Evolutionary conservation across 495 filamentous ascomycete genomes (phyloP).

Genomic region (Lasiosphaeria hispida): DNA sequence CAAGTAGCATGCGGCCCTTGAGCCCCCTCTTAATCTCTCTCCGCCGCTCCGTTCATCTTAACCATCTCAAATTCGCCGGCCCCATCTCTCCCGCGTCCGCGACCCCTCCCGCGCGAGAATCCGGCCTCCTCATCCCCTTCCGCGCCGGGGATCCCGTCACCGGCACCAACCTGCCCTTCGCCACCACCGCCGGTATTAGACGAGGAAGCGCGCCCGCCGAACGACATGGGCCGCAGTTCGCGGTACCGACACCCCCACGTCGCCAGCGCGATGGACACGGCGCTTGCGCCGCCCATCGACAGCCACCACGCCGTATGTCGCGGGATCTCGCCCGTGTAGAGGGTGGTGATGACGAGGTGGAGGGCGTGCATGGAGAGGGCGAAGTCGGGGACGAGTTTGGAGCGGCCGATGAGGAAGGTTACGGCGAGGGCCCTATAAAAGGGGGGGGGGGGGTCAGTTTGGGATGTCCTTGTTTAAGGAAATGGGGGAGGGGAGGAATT

Average conservation of each 20-base stretch:
- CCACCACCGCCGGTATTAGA: slow-evolving; percentile 5
- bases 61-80: slow-evolving; percentile 83
- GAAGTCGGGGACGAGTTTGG: slow-evolving; percentile 92
- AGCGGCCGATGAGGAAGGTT: slow-evolving; percentile 75
- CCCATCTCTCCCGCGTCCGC: slow-evolving; percentile 56
- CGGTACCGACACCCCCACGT: slow-evolving; percentile 91
- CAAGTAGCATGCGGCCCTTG: background rate
- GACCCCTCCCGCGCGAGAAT: slow-evolving; percentile 48
- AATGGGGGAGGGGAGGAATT: slow-evolving; percentile 12
- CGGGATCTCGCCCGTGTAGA: slow-evolving; percentile 75
- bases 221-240: slow-evolving; percentile 83
- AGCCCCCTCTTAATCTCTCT: background rate
- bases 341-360: slow-evolving; percentile 71
- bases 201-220: slow-evolving; percentile 59
- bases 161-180: slow-evolving; percentile 20
- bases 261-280: slow-evolving; percentile 67
- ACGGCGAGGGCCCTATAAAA: slow-evolving; percentile 68
- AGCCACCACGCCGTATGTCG: slow-evolving; percentile 83
- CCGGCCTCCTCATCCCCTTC: slow-evolving; percentile 51
- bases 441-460: background rate
- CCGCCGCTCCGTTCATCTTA: slow-evolving; percentile 27
- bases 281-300: slow-evolving; percentile 66
- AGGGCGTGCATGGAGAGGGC: slow-evolving; percentile 83
- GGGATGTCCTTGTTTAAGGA: background rate
- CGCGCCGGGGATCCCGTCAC: slow-evolving; percentile 2